Evolutionary conservation across 2,329 filamentous ascomycete species (phyloP).

Genomic region (Cladosporium sp.): DNA sequence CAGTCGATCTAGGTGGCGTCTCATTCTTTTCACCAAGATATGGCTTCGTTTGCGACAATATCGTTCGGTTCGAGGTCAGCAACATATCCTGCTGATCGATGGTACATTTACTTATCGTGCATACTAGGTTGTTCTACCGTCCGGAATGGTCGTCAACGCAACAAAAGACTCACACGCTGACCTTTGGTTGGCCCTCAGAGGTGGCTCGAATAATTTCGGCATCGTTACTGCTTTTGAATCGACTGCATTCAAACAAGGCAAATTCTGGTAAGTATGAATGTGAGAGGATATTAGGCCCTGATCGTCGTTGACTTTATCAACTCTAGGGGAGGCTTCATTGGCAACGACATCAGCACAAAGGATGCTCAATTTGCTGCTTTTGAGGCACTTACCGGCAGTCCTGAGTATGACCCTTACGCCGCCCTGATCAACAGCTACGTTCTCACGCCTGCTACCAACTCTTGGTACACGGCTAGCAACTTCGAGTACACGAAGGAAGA

Average conservation of each 20-base stretch:
- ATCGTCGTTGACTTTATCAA: neutral
- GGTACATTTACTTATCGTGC: no score
- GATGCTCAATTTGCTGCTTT: conserved; percentile 24
- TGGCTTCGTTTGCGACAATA: conserved; percentile 45
- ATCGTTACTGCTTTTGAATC: conserved; percentile 42
- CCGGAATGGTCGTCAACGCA: conserved; percentile 34
- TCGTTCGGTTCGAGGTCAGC: conserved; percentile 34
- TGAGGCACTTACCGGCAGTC: conserved; percentile 11
- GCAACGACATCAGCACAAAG: conserved; percentile 42
- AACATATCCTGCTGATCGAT: no score
- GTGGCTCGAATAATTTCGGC: conserved; percentile 44
- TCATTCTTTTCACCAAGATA: conserved; percentile 44
- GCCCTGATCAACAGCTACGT: conserved; percentile 18
- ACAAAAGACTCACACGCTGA: conserved; percentile 43
- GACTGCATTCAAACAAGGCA: conserved; percentile 20
- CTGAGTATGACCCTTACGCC: conserved; percentile 21
- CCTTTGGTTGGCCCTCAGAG: conserved; percentile 45
- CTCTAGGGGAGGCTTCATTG: conserved; percentile 35
- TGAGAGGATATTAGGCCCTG: no score
- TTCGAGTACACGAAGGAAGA: conserved; percentile 23
- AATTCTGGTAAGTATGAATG: conserved; percentile 16
- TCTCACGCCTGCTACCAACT: conserved; percentile 14
- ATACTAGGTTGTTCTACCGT: conserved; percentile 34
- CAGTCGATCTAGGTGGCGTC: conserved; percentile 33
- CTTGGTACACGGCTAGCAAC: conserved; percentile 17